Percentiles rank a stretch among this genome's conserved stretches.
phyloP scores from a whole-genome alignment of 805 yeast genomes.

The Yarrowia deformans region DNA sequence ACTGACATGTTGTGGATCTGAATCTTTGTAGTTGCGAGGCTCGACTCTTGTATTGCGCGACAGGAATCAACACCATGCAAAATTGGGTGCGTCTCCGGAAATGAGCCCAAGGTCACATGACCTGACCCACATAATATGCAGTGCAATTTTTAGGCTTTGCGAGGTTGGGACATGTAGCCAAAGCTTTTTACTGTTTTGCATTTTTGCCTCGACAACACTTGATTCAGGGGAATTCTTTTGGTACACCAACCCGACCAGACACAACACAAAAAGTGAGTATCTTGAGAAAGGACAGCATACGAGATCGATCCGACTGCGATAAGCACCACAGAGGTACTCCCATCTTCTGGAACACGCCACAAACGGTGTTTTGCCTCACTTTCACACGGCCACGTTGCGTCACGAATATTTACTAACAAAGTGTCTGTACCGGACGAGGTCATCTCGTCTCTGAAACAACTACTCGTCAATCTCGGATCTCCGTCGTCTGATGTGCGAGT shows the following conservation, averaged over 20 bases:
- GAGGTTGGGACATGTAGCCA: slow-evolving; percentile 32
- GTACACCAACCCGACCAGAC: slow-evolving; percentile 6
- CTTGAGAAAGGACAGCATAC: not conserved
- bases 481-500: slow-evolving; percentile 78
- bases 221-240: slow-evolving; percentile 36
- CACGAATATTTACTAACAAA: slow-evolving; percentile 7
- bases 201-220: slow-evolving; percentile 34
- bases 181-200: slow-evolving; percentile 18
- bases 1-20: no score
- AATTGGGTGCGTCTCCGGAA: no score
- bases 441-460: slow-evolving; percentile 59
- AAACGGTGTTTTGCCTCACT: not conserved
- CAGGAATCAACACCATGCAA: no score
- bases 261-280: slow-evolving; percentile 25
- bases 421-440: slow-evolving; percentile 64
- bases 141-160: slow-evolving; percentile 9
- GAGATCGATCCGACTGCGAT: no score
- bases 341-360: no score
- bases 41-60: no score
- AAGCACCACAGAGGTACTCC: no score
- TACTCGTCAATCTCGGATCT: slow-evolving; percentile 75
- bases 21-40: no score
- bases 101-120: not conserved
- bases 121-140: not conserved
- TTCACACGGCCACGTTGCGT: slow-evolving; percentile 11